Evolutionary conservation across 768 basidiomycete species (phyloP).

Genomic region (Lactarius hengduanensis): DNA sequence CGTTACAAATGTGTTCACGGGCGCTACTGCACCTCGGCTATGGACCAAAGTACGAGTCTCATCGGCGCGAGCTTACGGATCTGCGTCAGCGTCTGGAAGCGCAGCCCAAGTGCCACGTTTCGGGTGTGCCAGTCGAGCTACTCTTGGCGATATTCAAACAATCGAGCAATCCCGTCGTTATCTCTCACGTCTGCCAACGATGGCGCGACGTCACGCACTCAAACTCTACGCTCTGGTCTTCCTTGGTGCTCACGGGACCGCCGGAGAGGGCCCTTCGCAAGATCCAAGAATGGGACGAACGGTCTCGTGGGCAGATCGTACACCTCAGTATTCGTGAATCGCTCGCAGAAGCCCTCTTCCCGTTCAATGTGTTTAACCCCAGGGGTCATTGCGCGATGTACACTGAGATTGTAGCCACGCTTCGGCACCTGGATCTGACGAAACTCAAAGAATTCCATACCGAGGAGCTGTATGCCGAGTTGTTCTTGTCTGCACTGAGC

Average conservation of each 20-base stretch:
- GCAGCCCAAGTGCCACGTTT: conserved; percentile 15
- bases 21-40: conserved; percentile 52
- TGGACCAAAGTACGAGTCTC: conserved; percentile 42
- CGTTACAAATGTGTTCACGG: conserved; percentile 57
- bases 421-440: conserved; percentile 11
- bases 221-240: conserved; percentile 59
- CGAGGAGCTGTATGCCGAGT: conserved; percentile 6
- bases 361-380: neutral
- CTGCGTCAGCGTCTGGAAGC: conserved; percentile 13
- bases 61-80: conserved; percentile 35
- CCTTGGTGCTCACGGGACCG: conserved; percentile 47
- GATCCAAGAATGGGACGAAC: conserved; percentile 56
- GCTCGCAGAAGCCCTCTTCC: conserved; percentile 31
- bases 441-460: conserved; percentile 7
- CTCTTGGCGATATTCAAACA: conserved; percentile 53
- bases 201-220: conserved; percentile 59
- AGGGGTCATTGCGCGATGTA: conserved; percentile 14
- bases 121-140: conserved; percentile 63
- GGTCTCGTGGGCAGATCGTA: conserved; percentile 49
- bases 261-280: conserved; percentile 49
- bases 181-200: conserved; percentile 59
- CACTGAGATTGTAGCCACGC: conserved; percentile 4
- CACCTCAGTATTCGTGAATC: conserved; percentile 16
- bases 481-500: conserved; percentile 1
- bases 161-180: conserved; percentile 44